These are phyloP conservation scores for Albifimbria verrucaria DNA, from an alignment of 2,329 filamentous ascomycete species.

Conservation along the genomic window DNA sequence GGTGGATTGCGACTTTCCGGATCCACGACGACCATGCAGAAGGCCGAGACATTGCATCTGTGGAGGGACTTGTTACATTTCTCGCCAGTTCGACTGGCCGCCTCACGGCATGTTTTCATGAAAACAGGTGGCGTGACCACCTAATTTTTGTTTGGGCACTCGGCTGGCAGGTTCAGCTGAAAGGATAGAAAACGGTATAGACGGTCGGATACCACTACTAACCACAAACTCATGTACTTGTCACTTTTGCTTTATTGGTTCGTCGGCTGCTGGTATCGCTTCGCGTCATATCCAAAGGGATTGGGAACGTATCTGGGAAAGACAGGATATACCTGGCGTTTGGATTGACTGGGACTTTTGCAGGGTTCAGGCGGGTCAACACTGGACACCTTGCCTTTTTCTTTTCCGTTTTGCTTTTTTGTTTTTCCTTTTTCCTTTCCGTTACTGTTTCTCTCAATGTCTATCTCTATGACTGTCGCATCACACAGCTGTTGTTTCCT, in stretches of 20 bases:
- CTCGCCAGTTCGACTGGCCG: too few species aligned
- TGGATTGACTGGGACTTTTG: conserved; percentile 10
- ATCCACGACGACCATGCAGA: too few species aligned
- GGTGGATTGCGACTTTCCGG: too few species aligned
- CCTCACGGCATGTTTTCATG: too few species aligned
- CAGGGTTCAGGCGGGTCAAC: conserved; percentile 3
- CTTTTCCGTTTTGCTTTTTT: conserved; percentile 4
- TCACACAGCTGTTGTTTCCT: neutral
- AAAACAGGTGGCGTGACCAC: too few species aligned
- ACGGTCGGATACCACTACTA: too few species aligned
- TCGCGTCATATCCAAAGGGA: conserved; percentile 2
- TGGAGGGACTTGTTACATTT: too few species aligned
- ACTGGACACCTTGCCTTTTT: conserved; percentile 4
- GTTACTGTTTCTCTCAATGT: neutral
- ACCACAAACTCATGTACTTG: neutral
- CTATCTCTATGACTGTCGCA: too few species aligned
- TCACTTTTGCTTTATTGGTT: conserved; percentile 7
- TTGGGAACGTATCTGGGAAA: conserved; percentile 7
- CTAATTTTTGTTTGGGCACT: too few species aligned
- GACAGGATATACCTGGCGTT: conserved; percentile 14
- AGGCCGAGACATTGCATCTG: too few species aligned
- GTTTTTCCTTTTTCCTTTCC: conserved; percentile 3
- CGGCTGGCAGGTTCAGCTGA: too few species aligned
- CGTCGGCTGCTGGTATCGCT: conserved; percentile 5
- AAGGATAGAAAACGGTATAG: too few species aligned